Percentiles rank a stretch among this genome's conserved stretches.
Conservation (phyloP, 2,329 filamentous ascomycete genomes). For the Beauveria sp. region DNA sequence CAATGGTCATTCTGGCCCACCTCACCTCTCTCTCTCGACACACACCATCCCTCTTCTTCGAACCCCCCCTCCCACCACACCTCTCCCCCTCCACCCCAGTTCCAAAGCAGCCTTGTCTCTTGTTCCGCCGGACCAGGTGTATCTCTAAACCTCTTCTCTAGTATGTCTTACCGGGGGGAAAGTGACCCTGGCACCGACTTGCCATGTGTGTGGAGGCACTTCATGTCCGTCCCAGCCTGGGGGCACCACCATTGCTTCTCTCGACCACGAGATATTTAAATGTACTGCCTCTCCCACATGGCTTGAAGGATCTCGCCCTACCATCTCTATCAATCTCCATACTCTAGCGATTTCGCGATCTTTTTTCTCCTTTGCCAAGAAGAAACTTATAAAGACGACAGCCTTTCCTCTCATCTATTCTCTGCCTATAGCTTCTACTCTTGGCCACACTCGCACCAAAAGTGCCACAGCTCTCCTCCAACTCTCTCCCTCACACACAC, state of each 20-base stretch:
- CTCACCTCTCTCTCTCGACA: neutral
- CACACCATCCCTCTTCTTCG: neutral
- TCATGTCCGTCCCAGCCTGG: conserved; percentile 5
- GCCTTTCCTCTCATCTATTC: neutral
- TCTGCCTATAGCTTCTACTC: neutral
- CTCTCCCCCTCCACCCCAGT: neutral
- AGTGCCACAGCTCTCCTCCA: neutral
- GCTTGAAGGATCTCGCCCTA: conserved; percentile 11
- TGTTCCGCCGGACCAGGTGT: conserved; percentile 3
- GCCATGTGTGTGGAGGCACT: conserved; percentile 4
- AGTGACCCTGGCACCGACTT: neutral
- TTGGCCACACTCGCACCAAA: neutral
- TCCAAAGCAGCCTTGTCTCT: conserved; percentile 4
- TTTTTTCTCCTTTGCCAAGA: neutral
- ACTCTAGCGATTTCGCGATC: conserved; percentile 7
- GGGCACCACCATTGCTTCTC: conserved; percentile 4
- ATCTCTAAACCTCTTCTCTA: neutral
- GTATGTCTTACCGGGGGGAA: neutral
- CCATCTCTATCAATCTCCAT: conserved; percentile 10
- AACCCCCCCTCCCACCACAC: neutral
- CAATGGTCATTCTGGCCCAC: no score
- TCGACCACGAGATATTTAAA: conserved; percentile 11
- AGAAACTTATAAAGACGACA: conserved; percentile 1
- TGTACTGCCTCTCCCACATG: conserved; percentile 12
- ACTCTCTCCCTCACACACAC: neutral